phyloP scores from a whole-genome alignment of 2,329 filamentous ascomycete species.

The Cladosporium phlei region DNA sequence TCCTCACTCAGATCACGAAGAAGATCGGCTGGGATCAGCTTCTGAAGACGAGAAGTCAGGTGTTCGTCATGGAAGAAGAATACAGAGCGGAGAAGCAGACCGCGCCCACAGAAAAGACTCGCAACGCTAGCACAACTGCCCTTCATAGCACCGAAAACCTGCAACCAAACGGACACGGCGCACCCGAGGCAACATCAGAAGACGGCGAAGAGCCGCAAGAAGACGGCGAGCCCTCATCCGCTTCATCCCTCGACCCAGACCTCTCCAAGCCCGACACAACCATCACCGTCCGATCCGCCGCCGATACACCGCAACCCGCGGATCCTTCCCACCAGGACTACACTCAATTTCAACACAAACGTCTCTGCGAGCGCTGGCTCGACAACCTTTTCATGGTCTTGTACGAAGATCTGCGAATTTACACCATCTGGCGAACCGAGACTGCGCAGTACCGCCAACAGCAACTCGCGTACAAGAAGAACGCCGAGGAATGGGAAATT shows the following conservation, averaged over 20 bases:
- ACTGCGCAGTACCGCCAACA: conserved; percentile 94
- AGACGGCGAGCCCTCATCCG: conserved; percentile 25
- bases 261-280: conserved; percentile 33
- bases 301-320: conserved; percentile 31
- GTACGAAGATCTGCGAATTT: conserved; percentile 95
- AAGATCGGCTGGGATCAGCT: conserved; percentile 98
- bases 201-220: not conserved
- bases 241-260: conserved; percentile 28
- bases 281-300: conserved; percentile 28
- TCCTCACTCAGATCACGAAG: conserved; percentile 90
- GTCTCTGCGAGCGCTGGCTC: conserved; percentile 93
- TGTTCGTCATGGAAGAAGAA: conserved; percentile 99
- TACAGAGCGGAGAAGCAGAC: conserved; percentile 81
- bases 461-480: conserved; percentile 93
- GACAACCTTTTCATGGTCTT: conserved; percentile 99
- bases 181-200: conserved; percentile 33
- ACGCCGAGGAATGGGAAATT: conserved; percentile 96
- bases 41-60: conserved; percentile 87
- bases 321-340: conserved; percentile 67
- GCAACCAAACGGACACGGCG: conserved; percentile 40
- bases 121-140: conserved; percentile 74
- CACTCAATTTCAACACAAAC: conserved; percentile 92
- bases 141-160: conserved; percentile 63
- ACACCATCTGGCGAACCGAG: conserved; percentile 98
- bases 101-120: conserved; percentile 47